Evolutionary conservation across 768 basidiomycete species (phyloP).

Genomic region (Leccinum incarnatum): DNA sequence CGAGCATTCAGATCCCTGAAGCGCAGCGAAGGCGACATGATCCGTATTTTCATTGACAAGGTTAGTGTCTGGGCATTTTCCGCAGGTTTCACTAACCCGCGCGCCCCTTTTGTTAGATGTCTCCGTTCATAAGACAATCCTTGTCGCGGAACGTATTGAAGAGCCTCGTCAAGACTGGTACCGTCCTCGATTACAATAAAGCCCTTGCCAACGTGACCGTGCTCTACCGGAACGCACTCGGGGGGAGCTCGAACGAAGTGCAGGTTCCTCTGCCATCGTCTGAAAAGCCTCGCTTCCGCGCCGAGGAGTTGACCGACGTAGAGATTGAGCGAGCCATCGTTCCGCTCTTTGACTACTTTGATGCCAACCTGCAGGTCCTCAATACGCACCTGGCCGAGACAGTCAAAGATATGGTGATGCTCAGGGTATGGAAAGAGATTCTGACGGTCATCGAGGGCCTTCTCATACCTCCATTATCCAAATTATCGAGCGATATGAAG

Average conservation of each 20-base stretch:
- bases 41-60: constrained; percentile 95
- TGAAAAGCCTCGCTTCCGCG: constrained; percentile 76
- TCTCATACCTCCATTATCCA: constrained; percentile 87
- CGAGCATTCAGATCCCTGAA: constrained; percentile 92
- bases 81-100: background rate
- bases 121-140: constrained; percentile 86
- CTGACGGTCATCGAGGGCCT: constrained; percentile 80
- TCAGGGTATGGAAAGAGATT: constrained; percentile 94
- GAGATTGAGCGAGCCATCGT: constrained; percentile 93
- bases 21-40: constrained; percentile 92
- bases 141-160: constrained; percentile 76
- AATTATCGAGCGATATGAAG: constrained; percentile 84
- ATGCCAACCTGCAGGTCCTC: constrained; percentile 86
- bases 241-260: constrained; percentile 63
- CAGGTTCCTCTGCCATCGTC: constrained; percentile 71
- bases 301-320: constrained; percentile 83
- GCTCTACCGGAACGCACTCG: constrained; percentile 77
- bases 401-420: constrained; percentile 91
- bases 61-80: constrained; percentile 36
- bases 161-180: constrained; percentile 64
- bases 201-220: constrained; percentile 79
- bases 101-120: constrained; percentile 59
- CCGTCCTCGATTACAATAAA: constrained; percentile 82
- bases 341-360: constrained; percentile 94
- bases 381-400: constrained; percentile 83